phyloP scores from a whole-genome alignment of 176 grass and related monocot species.

The Carex scoparia region DNA sequence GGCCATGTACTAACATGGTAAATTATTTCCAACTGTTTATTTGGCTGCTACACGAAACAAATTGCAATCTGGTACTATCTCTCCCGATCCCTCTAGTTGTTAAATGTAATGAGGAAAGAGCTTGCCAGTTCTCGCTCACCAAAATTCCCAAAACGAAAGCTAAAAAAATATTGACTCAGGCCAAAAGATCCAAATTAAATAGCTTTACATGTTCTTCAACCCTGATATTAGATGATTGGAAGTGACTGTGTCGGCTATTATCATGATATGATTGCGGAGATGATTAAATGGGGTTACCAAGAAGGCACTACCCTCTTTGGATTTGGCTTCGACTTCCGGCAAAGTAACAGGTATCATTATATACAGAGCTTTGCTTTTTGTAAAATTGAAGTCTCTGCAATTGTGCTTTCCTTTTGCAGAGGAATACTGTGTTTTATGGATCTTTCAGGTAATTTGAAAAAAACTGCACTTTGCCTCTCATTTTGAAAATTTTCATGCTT shows the following conservation, averaged over 20 bases:
- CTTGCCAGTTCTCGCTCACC: neutral
- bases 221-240: conserved; percentile 52
- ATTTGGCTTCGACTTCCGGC: conserved; percentile 95
- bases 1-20: no score
- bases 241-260: conserved; percentile 85
- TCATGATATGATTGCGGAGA: conserved; percentile 95
- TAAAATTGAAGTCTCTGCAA: conserved; percentile 1
- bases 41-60: neutral
- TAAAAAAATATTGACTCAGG: neutral
- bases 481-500: neutral
- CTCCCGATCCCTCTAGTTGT: neutral
- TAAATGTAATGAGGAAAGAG: neutral
- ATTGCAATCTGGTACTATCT: neutral
- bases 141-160: neutral
- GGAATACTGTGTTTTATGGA: neutral
- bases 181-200: neutral
- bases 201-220: conserved; percentile 1
- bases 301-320: conserved; percentile 93
- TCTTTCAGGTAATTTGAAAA: neutral
- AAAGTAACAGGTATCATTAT: conserved; percentile 73
- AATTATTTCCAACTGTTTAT: neutral
- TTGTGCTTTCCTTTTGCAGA: neutral
- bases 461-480: neutral
- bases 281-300: conserved; percentile 97
- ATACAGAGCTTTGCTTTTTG: neutral